These are phyloP conservation scores for Dactylella cylindrospora DNA, from an alignment of 2,329 filamentous ascomycete genomes.

Conservation along the genomic window DNA sequence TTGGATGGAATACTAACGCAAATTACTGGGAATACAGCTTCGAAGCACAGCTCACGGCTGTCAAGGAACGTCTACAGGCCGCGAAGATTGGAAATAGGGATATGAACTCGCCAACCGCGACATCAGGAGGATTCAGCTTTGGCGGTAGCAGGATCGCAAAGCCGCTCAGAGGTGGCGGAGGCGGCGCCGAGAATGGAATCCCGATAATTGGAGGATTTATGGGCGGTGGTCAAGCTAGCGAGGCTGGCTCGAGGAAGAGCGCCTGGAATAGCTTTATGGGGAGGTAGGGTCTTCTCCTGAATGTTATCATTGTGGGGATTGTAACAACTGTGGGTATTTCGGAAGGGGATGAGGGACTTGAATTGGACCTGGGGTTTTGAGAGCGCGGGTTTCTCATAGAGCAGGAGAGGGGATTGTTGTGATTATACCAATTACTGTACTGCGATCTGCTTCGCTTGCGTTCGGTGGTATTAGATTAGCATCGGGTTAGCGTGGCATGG, in stretches of 20 bases:
- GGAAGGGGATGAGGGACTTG: too few relatives aligned
- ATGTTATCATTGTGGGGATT: too few relatives aligned
- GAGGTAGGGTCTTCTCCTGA: too few relatives aligned
- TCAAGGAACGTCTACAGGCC: slow-evolving; percentile 95
- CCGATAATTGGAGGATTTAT: slow-evolving; percentile 32
- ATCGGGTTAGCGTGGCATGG: too few relatives aligned
- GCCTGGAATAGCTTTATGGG: slow-evolving; percentile 27
- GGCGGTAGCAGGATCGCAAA: slow-evolving; percentile 67
- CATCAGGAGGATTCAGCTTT: slow-evolving; percentile 66
- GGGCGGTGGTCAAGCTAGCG: slow-evolving; percentile 19
- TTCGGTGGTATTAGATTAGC: too few relatives aligned
- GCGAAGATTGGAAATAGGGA: slow-evolving; percentile 90
- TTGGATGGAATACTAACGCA: slow-evolving; percentile 27
- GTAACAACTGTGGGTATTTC: too few relatives aligned
- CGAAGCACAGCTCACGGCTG: slow-evolving; percentile 91
- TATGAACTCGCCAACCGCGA: slow-evolving; percentile 63
- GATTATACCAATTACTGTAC: too few relatives aligned
- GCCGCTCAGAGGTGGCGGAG: slow-evolving; percentile 66
- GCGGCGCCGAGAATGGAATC: slow-evolving; percentile 53
- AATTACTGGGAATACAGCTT: slow-evolving; percentile 66
- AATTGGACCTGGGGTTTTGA: too few relatives aligned
- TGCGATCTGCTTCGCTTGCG: too few relatives aligned
- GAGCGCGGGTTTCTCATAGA: too few relatives aligned
- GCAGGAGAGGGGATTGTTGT: too few relatives aligned
- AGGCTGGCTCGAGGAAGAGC: slow-evolving; percentile 20